These are phyloP conservation scores for Sphenostylis stenocarpa DNA, from an alignment of 306 rosid genomes.

Conservation along the genomic window DNA sequence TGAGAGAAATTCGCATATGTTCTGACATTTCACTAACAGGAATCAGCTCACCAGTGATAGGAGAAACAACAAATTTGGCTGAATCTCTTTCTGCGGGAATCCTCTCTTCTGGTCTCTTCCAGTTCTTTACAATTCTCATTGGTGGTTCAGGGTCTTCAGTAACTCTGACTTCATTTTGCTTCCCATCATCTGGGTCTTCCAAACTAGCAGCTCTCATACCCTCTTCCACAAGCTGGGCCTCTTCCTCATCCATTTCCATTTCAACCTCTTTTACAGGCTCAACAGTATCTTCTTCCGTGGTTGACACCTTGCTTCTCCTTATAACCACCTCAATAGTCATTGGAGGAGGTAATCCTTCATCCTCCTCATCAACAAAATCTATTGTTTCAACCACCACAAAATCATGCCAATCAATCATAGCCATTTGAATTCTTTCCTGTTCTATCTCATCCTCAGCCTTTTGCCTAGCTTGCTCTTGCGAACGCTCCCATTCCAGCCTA, in stretches of 20 bases:
- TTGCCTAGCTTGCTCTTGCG: constrained; percentile 96
- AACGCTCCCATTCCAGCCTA: constrained; percentile 92
- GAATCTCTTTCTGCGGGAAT: constrained; percentile 81
- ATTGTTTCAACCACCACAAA: constrained; percentile 94
- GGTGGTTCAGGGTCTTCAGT: constrained; percentile 81
- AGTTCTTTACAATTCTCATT: constrained; percentile 94
- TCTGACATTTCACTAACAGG: constrained; percentile 93
- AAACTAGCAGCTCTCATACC: constrained; percentile 77
- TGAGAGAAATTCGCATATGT: constrained; percentile 94
- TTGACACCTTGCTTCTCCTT: constrained; percentile 79
- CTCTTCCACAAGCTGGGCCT: constrained; percentile 93
- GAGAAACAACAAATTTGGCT: constrained; percentile 81
- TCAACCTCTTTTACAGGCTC: constrained; percentile 91
- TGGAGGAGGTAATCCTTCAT: constrained; percentile 89
- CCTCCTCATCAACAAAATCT: constrained; percentile 97
- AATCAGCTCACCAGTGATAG: constrained; percentile 89
- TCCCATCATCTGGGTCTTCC: constrained; percentile 66
- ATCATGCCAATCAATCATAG: constrained; percentile 99
- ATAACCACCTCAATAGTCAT: constrained; percentile 95
- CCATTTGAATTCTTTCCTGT: constrained; percentile 92
- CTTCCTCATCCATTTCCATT: constrained; percentile 99
- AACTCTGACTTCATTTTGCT: constrained; percentile 58
- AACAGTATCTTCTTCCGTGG: constrained; percentile 69
- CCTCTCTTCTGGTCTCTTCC: constrained; percentile 98
- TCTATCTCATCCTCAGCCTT: constrained; percentile 93